A percentile compares a stretch with the other conserved stretches of the same genome.
These are phyloP conservation scores for Picocystis sp. DNA, from an alignment of 163 green algal species.

Conservation along the genomic window DNA sequence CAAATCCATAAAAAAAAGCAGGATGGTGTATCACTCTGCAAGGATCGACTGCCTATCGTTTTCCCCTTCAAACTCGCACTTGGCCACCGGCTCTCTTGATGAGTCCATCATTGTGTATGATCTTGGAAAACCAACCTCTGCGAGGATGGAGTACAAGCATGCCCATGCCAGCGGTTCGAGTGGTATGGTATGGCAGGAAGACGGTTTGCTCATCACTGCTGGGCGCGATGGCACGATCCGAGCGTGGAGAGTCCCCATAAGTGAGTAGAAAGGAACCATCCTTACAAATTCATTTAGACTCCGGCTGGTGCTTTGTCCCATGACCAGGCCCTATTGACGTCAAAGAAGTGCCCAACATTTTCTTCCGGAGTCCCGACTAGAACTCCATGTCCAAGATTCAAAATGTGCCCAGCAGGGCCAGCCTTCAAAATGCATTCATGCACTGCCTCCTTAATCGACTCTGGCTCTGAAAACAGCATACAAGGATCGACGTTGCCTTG, in stretches of 20 bases:
- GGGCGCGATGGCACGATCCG: too few relatives aligned
- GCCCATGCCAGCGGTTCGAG: too few relatives aligned
- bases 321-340: constrained; percentile 15
- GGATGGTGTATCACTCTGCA: constrained; percentile 29
- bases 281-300: too few relatives aligned
- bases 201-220: too few relatives aligned
- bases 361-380: constrained; percentile 76
- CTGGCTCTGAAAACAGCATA: constrained; percentile 58
- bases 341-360: constrained; percentile 76
- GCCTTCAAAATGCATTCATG: constrained; percentile 58
- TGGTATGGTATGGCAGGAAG: too few relatives aligned
- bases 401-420: constrained; percentile 57
- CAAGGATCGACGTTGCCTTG: constrained; percentile 80
- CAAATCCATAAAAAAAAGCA: constrained; percentile 12
- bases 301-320: too few relatives aligned
- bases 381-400: constrained; percentile 92
- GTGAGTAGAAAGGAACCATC: too few relatives aligned
- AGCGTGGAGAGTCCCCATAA: too few relatives aligned
- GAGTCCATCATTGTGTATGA: constrained; percentile 20
- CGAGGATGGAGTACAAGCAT: too few relatives aligned
- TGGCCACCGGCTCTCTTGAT: constrained; percentile 24
- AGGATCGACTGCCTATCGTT: constrained; percentile 20
- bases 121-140: not conserved
- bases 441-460: constrained; percentile 59
- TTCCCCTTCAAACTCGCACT: constrained; percentile 5